Conservation (phyloP, 2,329 filamentous ascomycete genomes). For the Neonectria neomacrospora region DNA sequence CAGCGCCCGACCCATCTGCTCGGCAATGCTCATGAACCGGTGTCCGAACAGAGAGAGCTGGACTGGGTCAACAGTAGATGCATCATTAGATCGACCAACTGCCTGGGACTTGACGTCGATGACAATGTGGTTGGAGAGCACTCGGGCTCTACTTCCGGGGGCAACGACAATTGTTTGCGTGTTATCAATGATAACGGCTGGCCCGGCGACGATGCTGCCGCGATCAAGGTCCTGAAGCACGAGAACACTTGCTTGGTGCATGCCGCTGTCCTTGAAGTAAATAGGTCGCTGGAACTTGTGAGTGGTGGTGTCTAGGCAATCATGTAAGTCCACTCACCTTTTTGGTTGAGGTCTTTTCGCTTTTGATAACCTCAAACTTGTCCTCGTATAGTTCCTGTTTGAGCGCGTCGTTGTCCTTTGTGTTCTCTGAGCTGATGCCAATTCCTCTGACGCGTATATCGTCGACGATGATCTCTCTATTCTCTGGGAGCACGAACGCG, state of each 20-base stretch:
- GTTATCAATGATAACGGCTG: slow-evolving; percentile 47
- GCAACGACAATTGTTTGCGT: slow-evolving; percentile 47
- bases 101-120: slow-evolving; percentile 2
- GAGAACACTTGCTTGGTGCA: slow-evolving; percentile 16
- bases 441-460: slow-evolving; percentile 55
- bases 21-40: slow-evolving; percentile 83
- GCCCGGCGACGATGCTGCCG: slow-evolving; percentile 37
- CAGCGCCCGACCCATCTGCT: slow-evolving; percentile 80
- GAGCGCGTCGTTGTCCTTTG: slow-evolving; percentile 23
- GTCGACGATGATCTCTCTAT: slow-evolving; percentile 53
- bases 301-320: not conserved
- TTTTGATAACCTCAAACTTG: slow-evolving; percentile 24
- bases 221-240: slow-evolving; percentile 9
- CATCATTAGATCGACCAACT: not conserved
- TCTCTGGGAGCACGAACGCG: slow-evolving; percentile 48
- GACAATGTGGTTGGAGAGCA: slow-evolving; percentile 47
- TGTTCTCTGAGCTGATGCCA: slow-evolving; percentile 31
- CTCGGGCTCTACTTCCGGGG: slow-evolving; percentile 39
- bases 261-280: slow-evolving; percentile 15
- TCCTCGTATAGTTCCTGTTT: slow-evolving; percentile 21
- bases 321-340: not conserved
- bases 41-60: slow-evolving; percentile 79
- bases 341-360: slow-evolving; percentile 2
- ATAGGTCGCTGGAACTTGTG: slow-evolving; percentile 31
- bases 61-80: slow-evolving; percentile 70